Evolutionary conservation across 164 flowering plant genomes (phyloP), one percentile per base, ranked within the genome.

Genomic region (Sextonia rubra): DNA sequence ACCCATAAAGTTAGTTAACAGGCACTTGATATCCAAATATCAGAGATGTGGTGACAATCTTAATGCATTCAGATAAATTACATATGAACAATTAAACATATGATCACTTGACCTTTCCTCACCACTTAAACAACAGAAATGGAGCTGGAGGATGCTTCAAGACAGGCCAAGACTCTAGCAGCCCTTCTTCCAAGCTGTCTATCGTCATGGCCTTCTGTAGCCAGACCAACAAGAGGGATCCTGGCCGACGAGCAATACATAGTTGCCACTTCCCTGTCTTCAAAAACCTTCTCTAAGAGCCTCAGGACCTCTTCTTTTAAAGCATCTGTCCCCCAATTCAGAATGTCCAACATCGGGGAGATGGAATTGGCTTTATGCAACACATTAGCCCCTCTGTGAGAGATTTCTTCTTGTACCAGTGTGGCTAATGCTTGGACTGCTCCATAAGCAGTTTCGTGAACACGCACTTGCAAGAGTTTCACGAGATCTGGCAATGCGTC

Each of bases 371-470:
- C 83, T 49, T 82, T 78, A 73, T 86, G 87, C 79, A 88, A 75
- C 17, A 83, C 86, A 29, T 26, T 73, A 60, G 85, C 89, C 29
- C 88, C 94, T 68, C 78, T 76, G n/a, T 74, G 73, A 12, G 78
- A 79, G 44, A 61, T 61, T 44, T 75, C 81, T 75, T 81, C 87
- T n/a, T 27, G 24, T 69, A 90, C 86, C 72, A 88, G 72, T 47
- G 92, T 88, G 32, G 88, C 82, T 25, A 90, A 84, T n/a, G 90
- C 81, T 73, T 80, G 86, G 75, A 90, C 77, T 68, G 90, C 87
- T 80, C 84, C 90, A 71, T 76, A 80, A 23, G 94, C 84, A 32
- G 90, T 85, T 66, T 75, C 90, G 64, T 85, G 79, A 60, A 80
- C 82, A 74, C 58, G 23, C 66, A 78, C 87, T 5, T 71, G 72